phyloP scores from a whole-genome alignment of 768 basidiomycete genomes.

The Mycena capillaripes region DNA sequence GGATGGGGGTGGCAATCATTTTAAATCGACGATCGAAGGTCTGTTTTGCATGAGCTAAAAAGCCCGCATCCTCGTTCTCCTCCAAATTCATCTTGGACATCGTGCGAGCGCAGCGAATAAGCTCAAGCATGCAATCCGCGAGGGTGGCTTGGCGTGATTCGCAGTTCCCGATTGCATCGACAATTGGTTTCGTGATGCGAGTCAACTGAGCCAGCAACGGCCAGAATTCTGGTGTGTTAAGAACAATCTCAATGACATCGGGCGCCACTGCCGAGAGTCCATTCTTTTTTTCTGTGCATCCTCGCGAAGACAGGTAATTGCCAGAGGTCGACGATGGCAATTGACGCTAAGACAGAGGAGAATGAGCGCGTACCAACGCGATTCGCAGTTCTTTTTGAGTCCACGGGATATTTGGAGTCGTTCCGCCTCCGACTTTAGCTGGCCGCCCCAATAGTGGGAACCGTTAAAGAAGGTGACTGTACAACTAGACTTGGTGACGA shows the following conservation, averaged over 20 bases:
- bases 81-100: constrained; percentile 36
- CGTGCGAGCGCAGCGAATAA: constrained; percentile 41
- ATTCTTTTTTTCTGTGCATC: constrained; percentile 29
- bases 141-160: constrained; percentile 46
- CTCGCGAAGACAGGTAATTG: background rate
- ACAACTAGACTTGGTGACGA: constrained; percentile 14
- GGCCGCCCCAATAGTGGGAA: constrained; percentile 50
- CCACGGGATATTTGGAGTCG: constrained; percentile 24
- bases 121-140: constrained; percentile 53
- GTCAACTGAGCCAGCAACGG: constrained; percentile 44
- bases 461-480: constrained; percentile 17
- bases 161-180: constrained; percentile 51
- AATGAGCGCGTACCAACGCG: constrained; percentile 41
- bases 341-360: constrained; percentile 39
- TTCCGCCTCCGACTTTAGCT: constrained; percentile 38
- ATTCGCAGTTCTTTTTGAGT: constrained; percentile 43
- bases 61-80: constrained; percentile 38
- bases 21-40: constrained; percentile 48
- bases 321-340: constrained; percentile 12
- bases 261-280: constrained; percentile 38
- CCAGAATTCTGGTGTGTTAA: constrained; percentile 41
- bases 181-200: constrained; percentile 45
- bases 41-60: constrained; percentile 40
- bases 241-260: constrained; percentile 42
- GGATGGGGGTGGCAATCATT: constrained; percentile 48